Evolutionary conservation across 1,284 basidiomycete genomes (phyloP).

Genomic region (Thelephora terrestris): DNA sequence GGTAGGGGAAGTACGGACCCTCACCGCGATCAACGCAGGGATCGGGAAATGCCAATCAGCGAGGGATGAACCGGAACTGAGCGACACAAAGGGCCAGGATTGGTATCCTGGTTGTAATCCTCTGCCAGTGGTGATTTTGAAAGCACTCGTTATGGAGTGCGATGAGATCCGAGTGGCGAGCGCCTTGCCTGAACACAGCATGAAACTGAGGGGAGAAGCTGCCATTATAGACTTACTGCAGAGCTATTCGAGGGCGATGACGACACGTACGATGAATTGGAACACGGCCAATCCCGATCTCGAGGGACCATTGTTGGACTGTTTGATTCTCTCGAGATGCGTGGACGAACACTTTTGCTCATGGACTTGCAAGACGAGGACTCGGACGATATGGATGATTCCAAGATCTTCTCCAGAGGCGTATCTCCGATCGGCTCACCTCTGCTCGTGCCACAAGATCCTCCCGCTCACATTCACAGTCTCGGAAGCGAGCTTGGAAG

Average conservation of each 20-base stretch:
- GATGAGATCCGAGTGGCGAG: slow-evolving; percentile 96
- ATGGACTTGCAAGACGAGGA: slow-evolving; percentile 4
- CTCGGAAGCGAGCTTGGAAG: slow-evolving; percentile 47
- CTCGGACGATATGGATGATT: no score
- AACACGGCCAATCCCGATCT: slow-evolving; percentile 17
- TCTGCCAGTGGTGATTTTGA: slow-evolving; percentile 97
- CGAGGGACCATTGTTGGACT: slow-evolving; percentile 57
- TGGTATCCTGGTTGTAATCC: slow-evolving; percentile 91
- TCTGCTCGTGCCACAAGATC: neutral
- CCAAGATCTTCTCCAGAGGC: neutral
- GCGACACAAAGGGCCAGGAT: slow-evolving; percentile 82
- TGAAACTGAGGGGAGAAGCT: no score
- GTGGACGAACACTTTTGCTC: slow-evolving; percentile 5
- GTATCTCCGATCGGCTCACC: neutral
- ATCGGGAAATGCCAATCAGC: slow-evolving; percentile 91
- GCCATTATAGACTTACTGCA: no score
- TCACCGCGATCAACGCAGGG: slow-evolving; percentile 92
- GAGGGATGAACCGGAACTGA: slow-evolving; percentile 95
- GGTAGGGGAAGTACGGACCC: slow-evolving; percentile 14
- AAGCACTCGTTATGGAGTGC: slow-evolving; percentile 88
- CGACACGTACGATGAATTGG: slow-evolving; percentile 25
- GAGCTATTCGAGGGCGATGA: slow-evolving; percentile 19
- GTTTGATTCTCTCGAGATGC: slow-evolving; percentile 32
- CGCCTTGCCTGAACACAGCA: no score
- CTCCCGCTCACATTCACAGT: slow-evolving; percentile 23